Conservation (phyloP, 2,329 filamentous ascomycete species). For the Nigrospora osmanthi region DNA sequence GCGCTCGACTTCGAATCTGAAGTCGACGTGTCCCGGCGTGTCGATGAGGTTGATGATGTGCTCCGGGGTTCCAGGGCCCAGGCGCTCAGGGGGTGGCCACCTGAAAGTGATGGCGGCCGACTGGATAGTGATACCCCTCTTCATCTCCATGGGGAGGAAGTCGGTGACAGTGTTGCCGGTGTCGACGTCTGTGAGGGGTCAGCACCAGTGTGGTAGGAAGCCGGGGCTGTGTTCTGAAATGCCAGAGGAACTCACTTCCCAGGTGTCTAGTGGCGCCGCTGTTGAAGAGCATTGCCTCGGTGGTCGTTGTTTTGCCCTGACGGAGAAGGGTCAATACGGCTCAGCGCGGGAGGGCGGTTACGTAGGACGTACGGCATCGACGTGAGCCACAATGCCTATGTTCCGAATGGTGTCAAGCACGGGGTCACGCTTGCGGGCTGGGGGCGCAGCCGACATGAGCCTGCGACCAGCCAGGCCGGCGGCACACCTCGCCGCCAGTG, state of each 20-base stretch:
- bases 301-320: constrained; percentile 91
- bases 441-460: constrained; percentile 8
- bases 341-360: not conserved
- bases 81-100: constrained; percentile 58
- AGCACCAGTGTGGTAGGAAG: not conserved
- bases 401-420: constrained; percentile 67
- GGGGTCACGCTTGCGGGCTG: constrained; percentile 18
- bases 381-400: constrained; percentile 97
- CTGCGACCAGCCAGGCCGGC: constrained; percentile 6
- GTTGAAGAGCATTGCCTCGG: constrained; percentile 97
- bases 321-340: not conserved
- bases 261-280: constrained; percentile 82
- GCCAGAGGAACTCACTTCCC: constrained; percentile 46
- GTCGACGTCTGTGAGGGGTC: constrained; percentile 62
- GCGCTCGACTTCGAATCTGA: constrained; percentile 90
- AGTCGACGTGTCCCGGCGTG: constrained; percentile 94
- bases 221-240: not conserved
- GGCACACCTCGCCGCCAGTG: constrained; percentile 5
- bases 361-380: constrained; percentile 64
- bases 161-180: constrained; percentile 96
- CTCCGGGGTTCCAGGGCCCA: constrained; percentile 9
- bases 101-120: constrained; percentile 92
- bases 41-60: constrained; percentile 82
- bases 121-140: constrained; percentile 93
- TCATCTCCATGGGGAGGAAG: constrained; percentile 86